Base-by-base conservation (phyloP, 306 rosid species). In the Trifolium pratense region DNA sequence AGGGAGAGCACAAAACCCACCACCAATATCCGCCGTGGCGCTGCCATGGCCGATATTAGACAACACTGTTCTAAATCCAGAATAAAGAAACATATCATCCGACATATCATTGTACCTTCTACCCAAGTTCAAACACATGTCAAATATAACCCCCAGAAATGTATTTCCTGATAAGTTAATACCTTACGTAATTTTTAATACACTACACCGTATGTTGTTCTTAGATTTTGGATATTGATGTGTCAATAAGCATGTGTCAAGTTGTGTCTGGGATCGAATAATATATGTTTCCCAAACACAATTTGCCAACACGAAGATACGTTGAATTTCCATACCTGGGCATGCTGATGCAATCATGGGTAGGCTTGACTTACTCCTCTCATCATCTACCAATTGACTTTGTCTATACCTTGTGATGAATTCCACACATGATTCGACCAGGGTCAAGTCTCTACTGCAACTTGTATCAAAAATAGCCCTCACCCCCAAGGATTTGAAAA, bases 261-360 rank as follows among this genome's bases (percentile, higher is more conserved):
- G 48, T 58, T 31, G 6, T 64, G 72, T 59, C 52, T 29, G 20
- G 51, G 69, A 39, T 68, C 42, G 25, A 63, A 74, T 52, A 68
- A 29, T 53, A 66, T 12, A 25, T 45, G 60, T 53, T 70, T 75
- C 57, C 46, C 39, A 53, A 48, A 75, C 73, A 69, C 23, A 21
- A 77, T 67, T 52, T 49, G 23, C 68, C n/a, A 56, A 74, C 57
- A 42, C 42, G 8, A 73, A 34, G 13, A 66, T 20, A 61, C 56
- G 75, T 43, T 77, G 25, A 75, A 68, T 21, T 68, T 46, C 9
- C 26, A 82, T 87, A 94, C 97, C 98, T 85, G 98, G 98, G 85
- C 98, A 94, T 34, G 98, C 96, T n/a, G 98, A 94, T 9, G 98
- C 84, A 67, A 94, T 88, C 95, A 94, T 84, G 60, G 98, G 98